Evolutionary conservation across 306 rosid species (phyloP).

Genomic region (Medicago arabica): DNA sequence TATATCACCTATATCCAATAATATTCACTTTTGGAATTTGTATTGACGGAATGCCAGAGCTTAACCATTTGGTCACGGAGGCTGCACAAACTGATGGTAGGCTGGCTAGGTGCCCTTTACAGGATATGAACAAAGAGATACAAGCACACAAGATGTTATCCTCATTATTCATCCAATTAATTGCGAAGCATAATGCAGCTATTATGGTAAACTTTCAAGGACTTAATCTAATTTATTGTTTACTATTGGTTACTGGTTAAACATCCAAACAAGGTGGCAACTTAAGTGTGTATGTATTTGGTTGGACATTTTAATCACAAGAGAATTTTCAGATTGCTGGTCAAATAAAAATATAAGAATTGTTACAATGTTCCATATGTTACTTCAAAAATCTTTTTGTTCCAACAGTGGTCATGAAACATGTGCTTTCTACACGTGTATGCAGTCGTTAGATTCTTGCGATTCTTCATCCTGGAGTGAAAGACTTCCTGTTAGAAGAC

Average conservation of each 20-base stretch:
- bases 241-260: conserved; percentile 5
- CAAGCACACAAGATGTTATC: conserved; percentile 68
- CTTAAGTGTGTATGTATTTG: not conserved
- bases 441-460: conserved; percentile 53
- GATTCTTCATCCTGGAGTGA: conserved; percentile 36
- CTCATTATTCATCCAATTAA: conserved; percentile 50
- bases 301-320: not conserved
- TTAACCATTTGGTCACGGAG: conserved; percentile 57
- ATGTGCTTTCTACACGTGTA: conserved; percentile 6
- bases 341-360: conserved; percentile 2
- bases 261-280: conserved; percentile 7
- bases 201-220: conserved; percentile 54
- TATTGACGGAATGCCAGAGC: conserved; percentile 56
- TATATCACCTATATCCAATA: conserved; percentile 13
- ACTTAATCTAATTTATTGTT: conserved; percentile 6
- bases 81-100: conserved; percentile 79
- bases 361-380: conserved; percentile 1
- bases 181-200: conserved; percentile 52
- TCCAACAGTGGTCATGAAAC: not conserved
- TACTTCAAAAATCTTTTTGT: not conserved
- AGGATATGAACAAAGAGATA: conserved; percentile 59
- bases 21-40: conserved; percentile 36
- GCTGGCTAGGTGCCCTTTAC: conserved; percentile 70
- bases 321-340: conserved; percentile 5
- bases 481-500: conserved; percentile 46